Conservation (phyloP, 2,329 filamentous ascomycete species). For the Fusarium sublunatum region DNA sequence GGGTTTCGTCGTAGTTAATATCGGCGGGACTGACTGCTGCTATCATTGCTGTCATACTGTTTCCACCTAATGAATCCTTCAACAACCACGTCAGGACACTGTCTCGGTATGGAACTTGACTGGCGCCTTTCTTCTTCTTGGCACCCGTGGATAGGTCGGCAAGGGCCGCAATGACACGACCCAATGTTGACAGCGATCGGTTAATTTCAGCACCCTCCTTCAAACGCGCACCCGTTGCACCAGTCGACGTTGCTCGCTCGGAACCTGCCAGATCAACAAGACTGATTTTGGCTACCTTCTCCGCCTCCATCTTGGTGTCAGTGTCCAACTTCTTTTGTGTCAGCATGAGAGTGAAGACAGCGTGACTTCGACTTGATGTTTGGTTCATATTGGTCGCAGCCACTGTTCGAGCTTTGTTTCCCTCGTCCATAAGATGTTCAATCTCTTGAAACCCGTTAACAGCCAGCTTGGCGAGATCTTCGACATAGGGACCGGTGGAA, state of each 20-base stretch:
- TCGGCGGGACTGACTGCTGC: slow-evolving; percentile 97
- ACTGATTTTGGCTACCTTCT: slow-evolving; percentile 98
- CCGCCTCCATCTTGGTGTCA: slow-evolving; percentile 96
- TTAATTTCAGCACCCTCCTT: slow-evolving; percentile 99
- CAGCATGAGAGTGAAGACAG: slow-evolving; percentile 95
- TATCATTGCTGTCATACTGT: slow-evolving; percentile 99
- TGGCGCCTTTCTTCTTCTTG: slow-evolving; percentile 77
- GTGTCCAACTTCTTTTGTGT: slow-evolving; percentile 92
- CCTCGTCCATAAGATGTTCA: slow-evolving; percentile 98
- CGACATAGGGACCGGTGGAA: slow-evolving; percentile 96
- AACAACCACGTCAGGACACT: slow-evolving; percentile 95
- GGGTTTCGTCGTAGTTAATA: slow-evolving; percentile 98
- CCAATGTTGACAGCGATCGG: slow-evolving; percentile 92
- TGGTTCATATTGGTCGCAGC: slow-evolving; percentile 99
- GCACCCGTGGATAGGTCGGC: slow-evolving; percentile 90
- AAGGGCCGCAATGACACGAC: slow-evolving; percentile 95
- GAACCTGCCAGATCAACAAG: slow-evolving; percentile 97
- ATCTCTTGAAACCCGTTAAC: slow-evolving; percentile 95
- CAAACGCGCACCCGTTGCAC: slow-evolving; percentile 91
- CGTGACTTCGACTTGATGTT: slow-evolving; percentile 97
- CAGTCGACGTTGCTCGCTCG: slow-evolving; percentile 95
- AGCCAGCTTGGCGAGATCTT: slow-evolving; percentile 94
- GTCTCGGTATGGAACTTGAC: slow-evolving; percentile 93
- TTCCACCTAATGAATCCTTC: slow-evolving; percentile 96
- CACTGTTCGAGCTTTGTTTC: slow-evolving; percentile 97